Base-by-base conservation (phyloP, 2,329 filamentous ascomycete genomes). In the Calonectria fujianensis region DNA sequence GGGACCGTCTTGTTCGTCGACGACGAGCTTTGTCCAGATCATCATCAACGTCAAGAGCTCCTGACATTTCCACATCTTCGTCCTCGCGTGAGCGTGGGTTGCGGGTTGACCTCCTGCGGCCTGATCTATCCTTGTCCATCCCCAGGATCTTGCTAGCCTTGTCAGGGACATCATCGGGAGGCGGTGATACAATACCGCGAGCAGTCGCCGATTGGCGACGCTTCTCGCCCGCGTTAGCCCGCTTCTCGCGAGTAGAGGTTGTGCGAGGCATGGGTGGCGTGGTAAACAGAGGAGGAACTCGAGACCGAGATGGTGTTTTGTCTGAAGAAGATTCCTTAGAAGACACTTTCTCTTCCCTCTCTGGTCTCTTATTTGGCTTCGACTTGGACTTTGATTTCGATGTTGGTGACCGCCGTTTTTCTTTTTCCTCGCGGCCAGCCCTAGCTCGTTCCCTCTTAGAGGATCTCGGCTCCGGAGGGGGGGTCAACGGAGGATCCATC, bases 61-160 rank as follows among this genome's bases (percentile, higher is more conserved):
- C 87, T 27, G 85, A 85, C 86, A 91, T 89, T 50, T 88, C 83
- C 57, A 89, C 85, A 52, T 91, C 89, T 32, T 90, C 79, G 11
- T 82, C 80, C 52, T 80, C 79, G 24, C 76, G 74, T n/a, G 78
- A 74, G 57, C 79, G 76, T 10, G 74, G 50, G 76, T 88, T 91
- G 70, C 90, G 89, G 39, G 41, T 31, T 8, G 82, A 79, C 82
- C 90, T 87, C 68, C 84, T 86, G 76, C 84, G 86, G 76, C 84
- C 85, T 82, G 72, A 48, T 37, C 72, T 66, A n/a, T 73, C 61
- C 32, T 72, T 84, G 54, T 87, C 87, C 31, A 90, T 78, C 87
- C 96, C 91, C 3, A 97, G 91, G 68, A 96, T 85, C 84, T 93
- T 96, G 39, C 95, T 94, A 35, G 95, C 95, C 84, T 97, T 98